Base-by-base conservation (phyloP, 495 filamentous ascomycete genomes). In the Pyronema domesticum region DNA sequence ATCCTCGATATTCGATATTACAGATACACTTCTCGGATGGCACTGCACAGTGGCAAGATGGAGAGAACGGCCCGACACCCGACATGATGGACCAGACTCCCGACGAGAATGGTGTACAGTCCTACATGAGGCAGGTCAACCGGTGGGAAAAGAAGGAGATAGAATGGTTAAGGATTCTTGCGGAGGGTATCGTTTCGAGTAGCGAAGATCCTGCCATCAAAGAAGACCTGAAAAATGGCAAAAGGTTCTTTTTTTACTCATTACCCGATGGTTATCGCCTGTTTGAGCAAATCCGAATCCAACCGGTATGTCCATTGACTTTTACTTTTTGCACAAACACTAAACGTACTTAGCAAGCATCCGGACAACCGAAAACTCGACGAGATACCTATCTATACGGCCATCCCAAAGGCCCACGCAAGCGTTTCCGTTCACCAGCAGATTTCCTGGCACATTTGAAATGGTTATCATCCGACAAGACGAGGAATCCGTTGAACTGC, bases 371-470 rank as follows among this genome's bases (percentile, higher is more conserved):
- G 35, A 72, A 73, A 55, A 69, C 73, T 46, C 65, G 71, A 30
- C 69, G 74, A 59, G 79, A 81, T 60, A 74, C 71, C 14, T 81
- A 79, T 63, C 68, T 82, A 2, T 81, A 80, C 56, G 79, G 79
- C 33, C 73, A 81, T 57, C 78, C 77, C 1, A 60, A 68, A 33
- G 78, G 77, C 3, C 70, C 72, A 13, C 75, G 71, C 54, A 80
- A 80, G 63, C 70, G 76, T 5, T 82, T 72, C 58, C 62, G 78
- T 51, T 79, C 73, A 52, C 76, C 78, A 4, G 67, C 63, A 4
- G 77, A 81, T 42, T 81, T 81, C 67, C 76, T 78, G 44, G 74
- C 72, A 7, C 79, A 82, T 64, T 68, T 81, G 5, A 60, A 79
- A 14, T 82, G 79, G 79, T 66, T 81, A 7, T 64, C 68, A 8